These are phyloP conservation scores for Astrephomene gubernaculifera DNA, from an alignment of 139 green algal species.

Conservation along the genomic window DNA sequence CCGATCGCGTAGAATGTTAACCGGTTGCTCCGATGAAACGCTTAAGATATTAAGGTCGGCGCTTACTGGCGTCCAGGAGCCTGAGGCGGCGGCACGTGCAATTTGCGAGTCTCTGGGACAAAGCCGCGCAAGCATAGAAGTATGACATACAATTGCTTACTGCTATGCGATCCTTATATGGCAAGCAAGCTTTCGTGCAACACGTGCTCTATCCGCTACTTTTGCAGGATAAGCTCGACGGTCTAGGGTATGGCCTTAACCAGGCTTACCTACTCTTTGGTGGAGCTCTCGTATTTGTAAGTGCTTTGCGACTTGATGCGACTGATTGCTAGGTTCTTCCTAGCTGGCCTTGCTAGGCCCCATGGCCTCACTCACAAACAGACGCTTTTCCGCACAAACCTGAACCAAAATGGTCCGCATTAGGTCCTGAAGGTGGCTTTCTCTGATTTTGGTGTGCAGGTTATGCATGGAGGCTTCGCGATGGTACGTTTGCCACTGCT, in stretches of 20 bases:
- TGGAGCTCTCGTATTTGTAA: slow-evolving; percentile 26
- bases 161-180: too few relatives aligned
- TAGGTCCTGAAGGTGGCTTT: not conserved
- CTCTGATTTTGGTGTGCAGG: not conserved
- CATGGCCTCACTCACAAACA: too few relatives aligned
- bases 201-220: too few relatives aligned
- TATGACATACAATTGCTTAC: not conserved
- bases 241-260: slow-evolving; percentile 22
- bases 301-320: not conserved
- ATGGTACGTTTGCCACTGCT: slow-evolving; percentile 9
- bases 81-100: not conserved
- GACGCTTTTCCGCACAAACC: too few relatives aligned
- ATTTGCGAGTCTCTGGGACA: not conserved
- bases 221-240: not conserved
- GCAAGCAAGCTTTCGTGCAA: too few relatives aligned
- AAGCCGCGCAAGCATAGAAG: not conserved
- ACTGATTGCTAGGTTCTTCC: not conserved
- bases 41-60: not conserved
- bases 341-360: not conserved
- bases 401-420: not conserved
- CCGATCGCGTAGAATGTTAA: too few relatives aligned
- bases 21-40: not conserved
- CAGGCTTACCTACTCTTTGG: slow-evolving; percentile 10
- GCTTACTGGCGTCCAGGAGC: not conserved
- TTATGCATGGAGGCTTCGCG: slow-evolving; percentile 33